Evolutionary conservation across 345 rosid species (phyloP), one percentile per base, ranked within the genome.

Genomic region (Moricandia arvensis): DNA sequence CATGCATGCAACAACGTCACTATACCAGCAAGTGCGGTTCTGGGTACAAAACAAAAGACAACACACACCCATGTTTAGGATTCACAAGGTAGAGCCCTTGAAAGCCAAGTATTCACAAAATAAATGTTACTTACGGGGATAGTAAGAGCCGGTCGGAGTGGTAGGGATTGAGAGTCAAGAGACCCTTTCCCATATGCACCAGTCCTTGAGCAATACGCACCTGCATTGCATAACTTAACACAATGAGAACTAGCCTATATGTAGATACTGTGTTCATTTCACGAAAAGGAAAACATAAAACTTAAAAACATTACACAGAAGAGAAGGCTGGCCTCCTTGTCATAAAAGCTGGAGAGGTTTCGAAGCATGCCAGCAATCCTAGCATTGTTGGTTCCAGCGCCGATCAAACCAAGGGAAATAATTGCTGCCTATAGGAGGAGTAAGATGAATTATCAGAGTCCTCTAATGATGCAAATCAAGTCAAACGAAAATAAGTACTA

Each of bases 171-270:
- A 95, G 89, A 35, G 96, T 95, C 75, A 95, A 75, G 33, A 95
- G 88, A 51, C 99, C 98, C 79, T 95, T 95, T 66, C 98, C 99
- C 83, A 95, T 70, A 81, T 95, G 96, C 74, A 89, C 94, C 30
- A 95, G 87, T 41, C 98, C 99, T 83, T 95, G 99, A 54, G 99
- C 99, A 80, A 92, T 89, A 77, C 98, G 88, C 59, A 95, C 99
- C 97, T 95, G 83, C 69, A 81, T 11, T 47, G 53, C 18, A n/a
- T n/a, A 2, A n/a, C 53, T n/a, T 6, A 47, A n/a, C 17, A 47
- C 53, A 47, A 47, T 47, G 18, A 47, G 53, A 6, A 47, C 53
- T n/a, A n/a, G 8, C 53, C 53, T n/a, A 47, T 47, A 5, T n/a
- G 7, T 41, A 38, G 47, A 38, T 3, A 35, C 41, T 8, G 5